Percentiles rank a stretch among this genome's conserved stretches.
Evolutionary conservation across 257 asterid genomes (phyloP).

Genomic region (Primulina tabacum): DNA sequence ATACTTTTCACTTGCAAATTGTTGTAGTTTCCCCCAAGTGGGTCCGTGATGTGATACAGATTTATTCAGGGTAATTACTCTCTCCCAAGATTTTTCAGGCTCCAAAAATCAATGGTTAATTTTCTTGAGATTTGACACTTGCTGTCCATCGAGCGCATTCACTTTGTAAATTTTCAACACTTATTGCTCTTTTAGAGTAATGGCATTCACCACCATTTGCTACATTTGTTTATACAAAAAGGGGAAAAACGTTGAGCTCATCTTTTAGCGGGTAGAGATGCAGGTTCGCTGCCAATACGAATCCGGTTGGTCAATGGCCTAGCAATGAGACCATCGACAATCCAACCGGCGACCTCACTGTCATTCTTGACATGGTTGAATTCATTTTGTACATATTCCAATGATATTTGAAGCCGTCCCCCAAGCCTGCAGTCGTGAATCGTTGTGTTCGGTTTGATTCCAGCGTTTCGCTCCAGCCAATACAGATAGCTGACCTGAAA

Average conservation of each 20-base stretch:
- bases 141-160: not conserved
- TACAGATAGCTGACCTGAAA: constrained; percentile 78
- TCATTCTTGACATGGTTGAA: constrained; percentile 71
- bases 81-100: too few species aligned
- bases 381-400: constrained; percentile 69
- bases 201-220: not conserved
- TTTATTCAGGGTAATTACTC: too few species aligned
- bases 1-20: too few species aligned
- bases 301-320: constrained; percentile 78
- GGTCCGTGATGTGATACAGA: too few species aligned
- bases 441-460: constrained; percentile 51
- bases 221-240: not conserved
- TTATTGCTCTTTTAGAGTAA: not conserved
- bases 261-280: constrained; percentile 38
- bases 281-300: constrained; percentile 37
- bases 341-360: constrained; percentile 76
- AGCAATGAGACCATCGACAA: constrained; percentile 71
- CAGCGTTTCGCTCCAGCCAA: constrained; percentile 91
- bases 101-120: too few species aligned
- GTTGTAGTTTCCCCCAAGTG: too few species aligned
- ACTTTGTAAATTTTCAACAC: not conserved
- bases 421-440: constrained; percentile 72
- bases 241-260: constrained; percentile 19
- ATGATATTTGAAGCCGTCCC: constrained; percentile 75
- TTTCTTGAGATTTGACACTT: too few species aligned